Conservation (phyloP, 306 rosid species). For the Quercus agrifolia region DNA sequence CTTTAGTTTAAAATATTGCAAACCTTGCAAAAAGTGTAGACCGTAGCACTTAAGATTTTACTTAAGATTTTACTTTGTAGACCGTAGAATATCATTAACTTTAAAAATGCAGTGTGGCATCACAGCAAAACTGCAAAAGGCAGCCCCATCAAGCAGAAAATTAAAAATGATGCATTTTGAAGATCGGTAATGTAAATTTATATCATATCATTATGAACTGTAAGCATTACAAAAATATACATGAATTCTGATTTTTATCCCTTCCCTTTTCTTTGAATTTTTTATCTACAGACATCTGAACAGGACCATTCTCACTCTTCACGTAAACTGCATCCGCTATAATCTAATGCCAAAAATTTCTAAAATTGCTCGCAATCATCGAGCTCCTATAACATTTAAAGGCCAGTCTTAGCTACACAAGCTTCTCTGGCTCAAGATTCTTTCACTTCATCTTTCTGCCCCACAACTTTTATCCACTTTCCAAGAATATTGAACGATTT, state of each 20-base stretch:
- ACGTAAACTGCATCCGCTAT: constrained; percentile 45
- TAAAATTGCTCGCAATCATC: constrained; percentile 43
- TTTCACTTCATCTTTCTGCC: constrained; percentile 21
- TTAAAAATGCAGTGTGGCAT: too few species aligned
- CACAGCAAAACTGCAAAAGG: too few species aligned
- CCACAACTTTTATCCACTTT: constrained; percentile 7
- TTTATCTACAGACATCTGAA: constrained; percentile 36
- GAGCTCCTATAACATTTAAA: constrained; percentile 29
- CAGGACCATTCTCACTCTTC: constrained; percentile 48
- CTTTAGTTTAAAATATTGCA: too few species aligned
- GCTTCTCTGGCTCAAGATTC: constrained; percentile 26
- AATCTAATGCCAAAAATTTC: constrained; percentile 65
- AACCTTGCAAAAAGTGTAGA: background rate
- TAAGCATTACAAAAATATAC: constrained; percentile 34
- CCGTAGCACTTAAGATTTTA: background rate
- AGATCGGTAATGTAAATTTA: background rate
- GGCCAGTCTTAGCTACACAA: constrained; percentile 26
- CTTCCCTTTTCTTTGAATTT: constrained; percentile 22
- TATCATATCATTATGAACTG: constrained; percentile 29
- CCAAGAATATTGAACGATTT: constrained; percentile 10
- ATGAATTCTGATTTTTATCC: constrained; percentile 30
- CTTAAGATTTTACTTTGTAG: too few species aligned
- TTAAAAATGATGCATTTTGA: background rate
- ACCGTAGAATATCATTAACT: too few species aligned
- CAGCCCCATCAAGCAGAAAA: background rate